Conservation (phyloP, 768 basidiomycete genomes). For the Plicaturopsis crispa region DNA sequence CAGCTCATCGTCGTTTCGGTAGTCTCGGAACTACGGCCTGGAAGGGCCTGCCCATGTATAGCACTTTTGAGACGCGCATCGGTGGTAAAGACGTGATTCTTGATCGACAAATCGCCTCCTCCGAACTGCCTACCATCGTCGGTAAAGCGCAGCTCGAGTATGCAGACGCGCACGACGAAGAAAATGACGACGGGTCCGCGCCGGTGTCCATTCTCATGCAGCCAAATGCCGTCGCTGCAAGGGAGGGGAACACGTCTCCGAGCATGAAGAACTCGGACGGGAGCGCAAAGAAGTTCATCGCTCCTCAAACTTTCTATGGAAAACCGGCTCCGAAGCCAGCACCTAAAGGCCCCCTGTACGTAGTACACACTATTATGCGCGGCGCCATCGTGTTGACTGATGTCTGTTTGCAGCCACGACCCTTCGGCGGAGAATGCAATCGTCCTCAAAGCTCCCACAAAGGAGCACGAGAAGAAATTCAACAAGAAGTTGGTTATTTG, state of each 20-base stretch:
- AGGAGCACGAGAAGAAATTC: slow-evolving; percentile 54
- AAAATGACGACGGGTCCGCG: too few relatives aligned
- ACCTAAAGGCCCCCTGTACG: slow-evolving; percentile 37
- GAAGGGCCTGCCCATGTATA: slow-evolving; percentile 43
- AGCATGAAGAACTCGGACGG: slow-evolving; percentile 20
- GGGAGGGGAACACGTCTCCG: background rate
- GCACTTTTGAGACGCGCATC: slow-evolving; percentile 36
- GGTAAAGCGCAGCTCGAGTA: too few relatives aligned
- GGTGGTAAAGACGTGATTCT: slow-evolving; percentile 59
- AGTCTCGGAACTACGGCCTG: slow-evolving; percentile 50
- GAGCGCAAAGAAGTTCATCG: slow-evolving; percentile 28
- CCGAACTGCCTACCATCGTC: slow-evolving; percentile 42
- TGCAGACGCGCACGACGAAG: background rate
- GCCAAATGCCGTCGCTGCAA: too few relatives aligned
- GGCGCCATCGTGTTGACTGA: background rate
- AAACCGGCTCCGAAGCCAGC: slow-evolving; percentile 22
- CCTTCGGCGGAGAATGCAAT: slow-evolving; percentile 71
- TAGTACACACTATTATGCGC: slow-evolving; percentile 7
- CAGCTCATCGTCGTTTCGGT: background rate
- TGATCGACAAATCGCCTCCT: slow-evolving; percentile 39
- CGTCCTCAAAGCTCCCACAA: slow-evolving; percentile 76
- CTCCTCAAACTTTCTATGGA: slow-evolving; percentile 60
- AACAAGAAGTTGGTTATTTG: slow-evolving; percentile 55
- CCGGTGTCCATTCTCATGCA: too few relatives aligned
- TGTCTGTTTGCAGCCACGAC: slow-evolving; percentile 49